These are phyloP conservation scores for Geotrichum phurueaensis DNA, from an alignment of 1,139 yeast species.

Conservation along the genomic window DNA sequence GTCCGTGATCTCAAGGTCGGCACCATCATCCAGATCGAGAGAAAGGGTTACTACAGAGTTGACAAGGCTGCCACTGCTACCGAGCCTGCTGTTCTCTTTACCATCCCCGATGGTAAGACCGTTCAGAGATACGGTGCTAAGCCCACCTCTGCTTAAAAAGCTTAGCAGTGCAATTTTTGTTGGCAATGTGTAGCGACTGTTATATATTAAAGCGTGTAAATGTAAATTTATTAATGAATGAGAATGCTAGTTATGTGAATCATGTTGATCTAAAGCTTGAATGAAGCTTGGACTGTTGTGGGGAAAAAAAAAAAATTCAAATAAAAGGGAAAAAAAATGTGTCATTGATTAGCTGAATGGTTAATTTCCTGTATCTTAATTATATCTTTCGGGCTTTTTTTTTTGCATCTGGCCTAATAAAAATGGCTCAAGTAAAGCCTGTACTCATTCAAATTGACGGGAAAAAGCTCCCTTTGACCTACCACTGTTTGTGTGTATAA, in stretches of 20 bases:
- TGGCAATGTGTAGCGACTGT: background rate
- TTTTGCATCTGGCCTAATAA: background rate
- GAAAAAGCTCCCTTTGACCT: too few species aligned
- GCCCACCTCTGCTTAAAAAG: constrained; percentile 21
- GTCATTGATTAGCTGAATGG: background rate
- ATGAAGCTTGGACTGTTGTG: too few species aligned
- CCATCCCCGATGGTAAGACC: constrained; percentile 94
- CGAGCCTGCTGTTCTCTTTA: constrained; percentile 66
- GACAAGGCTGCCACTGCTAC: constrained; percentile 49
- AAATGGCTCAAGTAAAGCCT: too few species aligned
- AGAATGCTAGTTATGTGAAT: background rate
- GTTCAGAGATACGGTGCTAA: constrained; percentile 80
- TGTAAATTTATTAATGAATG: background rate
- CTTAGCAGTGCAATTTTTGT: background rate
- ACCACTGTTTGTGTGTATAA: too few species aligned
- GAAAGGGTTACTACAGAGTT: constrained; percentile 92
- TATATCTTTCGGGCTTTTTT: too few species aligned
- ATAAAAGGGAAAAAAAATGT: background rate
- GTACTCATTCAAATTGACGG: too few species aligned
- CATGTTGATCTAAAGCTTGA: background rate
- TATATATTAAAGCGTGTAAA: background rate
- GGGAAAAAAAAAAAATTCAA: too few species aligned
- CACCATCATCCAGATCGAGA: constrained; percentile 88
- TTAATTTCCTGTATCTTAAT: too few species aligned
- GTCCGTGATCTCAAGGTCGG: constrained; percentile 72